Evolutionary conservation across 805 yeast species (phyloP).

Genomic region (Nakazawaea ishiwadae): DNA sequence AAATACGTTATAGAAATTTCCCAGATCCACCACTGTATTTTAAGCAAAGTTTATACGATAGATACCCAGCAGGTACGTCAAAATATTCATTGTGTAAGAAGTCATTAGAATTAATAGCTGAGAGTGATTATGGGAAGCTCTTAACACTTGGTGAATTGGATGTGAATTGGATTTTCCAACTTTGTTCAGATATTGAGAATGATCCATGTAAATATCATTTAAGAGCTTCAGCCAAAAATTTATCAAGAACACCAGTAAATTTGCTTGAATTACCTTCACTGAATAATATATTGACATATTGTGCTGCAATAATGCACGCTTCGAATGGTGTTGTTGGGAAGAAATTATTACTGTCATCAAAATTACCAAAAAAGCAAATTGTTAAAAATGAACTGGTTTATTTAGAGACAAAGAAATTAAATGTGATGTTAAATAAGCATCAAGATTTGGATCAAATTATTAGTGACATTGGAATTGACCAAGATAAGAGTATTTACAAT

Average conservation of each 20-base stretch:
- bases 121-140: conserved; percentile 33
- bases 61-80: conserved; percentile 53
- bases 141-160: conserved; percentile 27
- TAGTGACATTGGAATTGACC: too few relatives aligned
- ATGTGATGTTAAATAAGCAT: background rate
- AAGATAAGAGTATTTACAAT: too few relatives aligned
- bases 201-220: conserved; percentile 47
- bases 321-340: conserved; percentile 16
- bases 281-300: conserved; percentile 14
- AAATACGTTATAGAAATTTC: conserved; percentile 29
- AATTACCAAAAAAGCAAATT: conserved; percentile 16
- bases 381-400: conserved; percentile 14
- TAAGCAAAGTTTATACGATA: conserved; percentile 32
- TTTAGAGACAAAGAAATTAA: background rate
- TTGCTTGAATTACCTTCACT: conserved; percentile 14
- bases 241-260: conserved; percentile 17
- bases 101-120: conserved; percentile 30
- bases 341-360: conserved; percentile 16
- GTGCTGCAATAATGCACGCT: conserved; percentile 20
- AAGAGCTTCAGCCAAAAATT: conserved; percentile 22
- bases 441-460: too few relatives aligned
- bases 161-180: conserved; percentile 28
- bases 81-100: conserved; percentile 38
- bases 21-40: conserved; percentile 39
- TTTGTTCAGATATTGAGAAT: conserved; percentile 40